Conservation (phyloP, 2,329 filamentous ascomycete genomes). For the Beauveria asiatica region DNA sequence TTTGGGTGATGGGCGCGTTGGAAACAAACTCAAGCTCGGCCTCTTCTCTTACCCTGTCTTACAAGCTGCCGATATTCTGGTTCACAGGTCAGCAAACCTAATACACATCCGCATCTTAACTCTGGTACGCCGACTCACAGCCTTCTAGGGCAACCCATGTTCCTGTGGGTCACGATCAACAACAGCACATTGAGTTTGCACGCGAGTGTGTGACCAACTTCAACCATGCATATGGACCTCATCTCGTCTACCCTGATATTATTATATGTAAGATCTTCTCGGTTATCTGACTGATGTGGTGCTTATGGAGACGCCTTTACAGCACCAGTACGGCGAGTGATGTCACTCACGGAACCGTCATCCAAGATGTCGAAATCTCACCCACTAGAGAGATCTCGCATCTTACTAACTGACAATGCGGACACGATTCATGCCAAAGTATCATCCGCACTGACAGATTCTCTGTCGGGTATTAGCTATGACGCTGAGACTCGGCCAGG, state of each 20-base stretch:
- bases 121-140: background rate
- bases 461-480: slow-evolving; percentile 57
- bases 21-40: slow-evolving; percentile 65
- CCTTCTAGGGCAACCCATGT: slow-evolving; percentile 71
- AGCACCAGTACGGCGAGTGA: slow-evolving; percentile 78
- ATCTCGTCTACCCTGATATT: slow-evolving; percentile 57
- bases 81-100: slow-evolving; percentile 57
- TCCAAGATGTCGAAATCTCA: slow-evolving; percentile 96
- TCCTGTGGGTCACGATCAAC: slow-evolving; percentile 92
- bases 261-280: slow-evolving; percentile 51
- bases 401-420: slow-evolving; percentile 68
- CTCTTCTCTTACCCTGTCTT: slow-evolving; percentile 94
- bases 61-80: slow-evolving; percentile 86
- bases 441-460: slow-evolving; percentile 69
- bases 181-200: slow-evolving; percentile 88
- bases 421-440: slow-evolving; percentile 62
- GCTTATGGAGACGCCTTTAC: background rate
- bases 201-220: slow-evolving; percentile 80
- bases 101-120: too few species aligned
- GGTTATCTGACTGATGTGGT: background rate
- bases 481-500: slow-evolving; percentile 64
- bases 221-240: slow-evolving; percentile 64
- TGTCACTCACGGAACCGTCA: slow-evolving; percentile 72
- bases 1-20: slow-evolving; percentile 49
- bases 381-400: slow-evolving; percentile 60